These are phyloP conservation scores for Scutellaria barbata DNA, from an alignment of 257 asterid genomes.

Conservation along the genomic window DNA sequence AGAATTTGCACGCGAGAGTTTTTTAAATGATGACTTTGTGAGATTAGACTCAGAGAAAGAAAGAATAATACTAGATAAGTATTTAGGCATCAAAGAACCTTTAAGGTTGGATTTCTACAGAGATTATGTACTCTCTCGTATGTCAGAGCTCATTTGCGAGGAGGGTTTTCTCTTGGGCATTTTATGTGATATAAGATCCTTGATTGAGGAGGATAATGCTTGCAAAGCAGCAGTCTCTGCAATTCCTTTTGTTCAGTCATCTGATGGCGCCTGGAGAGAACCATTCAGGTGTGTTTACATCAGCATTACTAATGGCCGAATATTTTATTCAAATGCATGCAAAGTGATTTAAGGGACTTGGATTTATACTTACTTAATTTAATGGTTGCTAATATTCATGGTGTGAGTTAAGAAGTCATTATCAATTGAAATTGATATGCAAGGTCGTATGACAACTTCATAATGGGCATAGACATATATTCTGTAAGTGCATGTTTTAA, in stretches of 20 bases:
- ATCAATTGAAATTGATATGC: slow-evolving; percentile 7
- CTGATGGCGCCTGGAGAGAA: slow-evolving; percentile 83
- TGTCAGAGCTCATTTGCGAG: slow-evolving; percentile 62
- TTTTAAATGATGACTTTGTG: slow-evolving; percentile 80
- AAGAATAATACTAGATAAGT: slow-evolving; percentile 62
- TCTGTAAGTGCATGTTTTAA: slow-evolving; percentile 1
- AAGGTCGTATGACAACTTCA: slow-evolving; percentile 27
- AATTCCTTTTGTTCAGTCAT: slow-evolving; percentile 73
- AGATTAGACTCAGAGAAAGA: slow-evolving; percentile 85
- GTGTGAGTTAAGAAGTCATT: slow-evolving; percentile 12
- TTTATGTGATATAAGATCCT: slow-evolving; percentile 58
- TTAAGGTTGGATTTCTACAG: slow-evolving; percentile 68
- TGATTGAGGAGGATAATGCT: slow-evolving; percentile 72
- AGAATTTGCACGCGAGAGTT: slow-evolving; percentile 61
- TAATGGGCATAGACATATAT: slow-evolving; percentile 23
- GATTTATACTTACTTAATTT: slow-evolving; percentile 28
- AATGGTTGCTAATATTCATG: slow-evolving; percentile 6
- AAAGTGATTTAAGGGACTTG: slow-evolving; percentile 17
- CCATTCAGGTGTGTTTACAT: slow-evolving; percentile 69
- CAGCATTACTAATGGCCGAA: slow-evolving; percentile 15
- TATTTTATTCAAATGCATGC: slow-evolving; percentile 22
- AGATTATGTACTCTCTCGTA: slow-evolving; percentile 66
- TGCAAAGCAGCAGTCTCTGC: slow-evolving; percentile 63
- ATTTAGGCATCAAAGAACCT: slow-evolving; percentile 74
- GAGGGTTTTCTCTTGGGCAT: slow-evolving; percentile 63